Percentiles rank a stretch among this genome's conserved stretches.
These are phyloP conservation scores for Penicillium brasilianum DNA, from an alignment of 2,329 filamentous ascomycete genomes.

Conservation along the genomic window DNA sequence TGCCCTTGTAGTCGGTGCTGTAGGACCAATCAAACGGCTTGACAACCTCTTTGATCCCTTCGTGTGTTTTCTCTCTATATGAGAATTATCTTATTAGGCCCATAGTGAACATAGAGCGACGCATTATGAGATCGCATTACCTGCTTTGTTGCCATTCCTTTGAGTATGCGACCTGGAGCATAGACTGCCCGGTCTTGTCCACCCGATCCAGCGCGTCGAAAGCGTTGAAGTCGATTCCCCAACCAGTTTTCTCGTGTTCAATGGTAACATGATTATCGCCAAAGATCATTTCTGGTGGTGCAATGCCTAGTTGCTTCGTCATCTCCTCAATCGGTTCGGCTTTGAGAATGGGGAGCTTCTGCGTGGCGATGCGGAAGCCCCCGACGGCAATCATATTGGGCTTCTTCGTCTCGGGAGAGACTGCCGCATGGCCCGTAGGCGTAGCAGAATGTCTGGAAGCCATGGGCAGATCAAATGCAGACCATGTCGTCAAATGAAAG, in stretches of 20 bases:
- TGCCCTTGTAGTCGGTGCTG: slow-evolving; percentile 83
- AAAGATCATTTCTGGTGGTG: slow-evolving; percentile 98
- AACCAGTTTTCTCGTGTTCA: slow-evolving; percentile 73
- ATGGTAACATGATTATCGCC: slow-evolving; percentile 87
- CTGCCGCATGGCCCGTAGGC: slow-evolving; percentile 58
- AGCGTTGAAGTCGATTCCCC: slow-evolving; percentile 81
- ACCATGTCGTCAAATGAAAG: slow-evolving; percentile 21
- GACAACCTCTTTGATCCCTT: slow-evolving; percentile 89
- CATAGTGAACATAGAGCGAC: background rate
- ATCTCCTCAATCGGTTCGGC: slow-evolving; percentile 87
- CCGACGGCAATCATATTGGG: slow-evolving; percentile 65
- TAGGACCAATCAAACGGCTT: slow-evolving; percentile 99
- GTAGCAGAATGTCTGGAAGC: slow-evolving; percentile 22
- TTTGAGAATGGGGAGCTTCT: slow-evolving; percentile 94
- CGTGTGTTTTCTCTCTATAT: slow-evolving; percentile 75
- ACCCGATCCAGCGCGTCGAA: slow-evolving; percentile 87
- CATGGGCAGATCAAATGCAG: slow-evolving; percentile 19
- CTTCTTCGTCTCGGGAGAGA: slow-evolving; percentile 52
- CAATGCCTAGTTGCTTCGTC: slow-evolving; percentile 77
- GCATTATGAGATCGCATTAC: slow-evolving; percentile 41
- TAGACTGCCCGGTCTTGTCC: slow-evolving; percentile 88
- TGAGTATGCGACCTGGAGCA: slow-evolving; percentile 94
- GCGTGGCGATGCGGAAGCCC: slow-evolving; percentile 76
- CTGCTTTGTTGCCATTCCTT: slow-evolving; percentile 79
- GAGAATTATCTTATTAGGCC: slow-evolving; percentile 44